A percentile compares a stretch with the other conserved stretches of the same genome.
phyloP scores from a whole-genome alignment of 441 rosid species.

The Gossypium schwendimanii region DNA sequence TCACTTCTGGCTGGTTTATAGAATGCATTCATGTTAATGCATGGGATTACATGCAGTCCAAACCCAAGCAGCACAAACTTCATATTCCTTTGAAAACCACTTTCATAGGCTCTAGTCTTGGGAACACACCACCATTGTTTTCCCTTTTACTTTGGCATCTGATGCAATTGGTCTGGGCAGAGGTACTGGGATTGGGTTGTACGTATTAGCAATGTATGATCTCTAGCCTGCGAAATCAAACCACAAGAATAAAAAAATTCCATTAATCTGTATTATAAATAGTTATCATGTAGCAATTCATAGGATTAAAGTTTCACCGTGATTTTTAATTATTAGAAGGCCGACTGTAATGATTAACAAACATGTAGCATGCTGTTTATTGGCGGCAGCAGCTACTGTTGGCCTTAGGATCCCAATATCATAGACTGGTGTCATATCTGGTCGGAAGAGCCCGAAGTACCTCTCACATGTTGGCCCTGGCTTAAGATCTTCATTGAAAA shows the following conservation, averaged over 20 bases:
- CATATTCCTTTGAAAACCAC: slow-evolving; percentile 49
- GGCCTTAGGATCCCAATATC: slow-evolving; percentile 60
- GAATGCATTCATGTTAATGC: neutral
- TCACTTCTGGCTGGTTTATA: neutral
- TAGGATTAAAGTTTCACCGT: slow-evolving; percentile 19
- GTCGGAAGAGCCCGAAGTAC: slow-evolving; percentile 59
- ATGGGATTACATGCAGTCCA: slow-evolving; percentile 26
- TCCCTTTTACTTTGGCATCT: slow-evolving; percentile 10
- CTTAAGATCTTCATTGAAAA: slow-evolving; percentile 76
- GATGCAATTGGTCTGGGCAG: neutral
- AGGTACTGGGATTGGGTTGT: slow-evolving; percentile 23
- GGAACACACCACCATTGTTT: slow-evolving; percentile 61
- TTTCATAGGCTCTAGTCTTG: slow-evolving; percentile 37
- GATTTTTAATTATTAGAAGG: slow-evolving; percentile 23
- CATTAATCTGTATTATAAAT: slow-evolving; percentile 6
- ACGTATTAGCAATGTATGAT: slow-evolving; percentile 25
- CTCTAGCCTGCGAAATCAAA: slow-evolving; percentile 38
- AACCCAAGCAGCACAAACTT: slow-evolving; percentile 56
- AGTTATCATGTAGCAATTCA: neutral
- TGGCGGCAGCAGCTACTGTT: slow-evolving; percentile 39
- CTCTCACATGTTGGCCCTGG: slow-evolving; percentile 61
- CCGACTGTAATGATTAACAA: slow-evolving; percentile 25
- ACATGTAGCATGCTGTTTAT: slow-evolving; percentile 18
- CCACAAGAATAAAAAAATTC: neutral
- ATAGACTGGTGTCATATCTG: slow-evolving; percentile 61